Conservation (phyloP, 1,139 yeast genomes). For the Taphrina confusa region DNA sequence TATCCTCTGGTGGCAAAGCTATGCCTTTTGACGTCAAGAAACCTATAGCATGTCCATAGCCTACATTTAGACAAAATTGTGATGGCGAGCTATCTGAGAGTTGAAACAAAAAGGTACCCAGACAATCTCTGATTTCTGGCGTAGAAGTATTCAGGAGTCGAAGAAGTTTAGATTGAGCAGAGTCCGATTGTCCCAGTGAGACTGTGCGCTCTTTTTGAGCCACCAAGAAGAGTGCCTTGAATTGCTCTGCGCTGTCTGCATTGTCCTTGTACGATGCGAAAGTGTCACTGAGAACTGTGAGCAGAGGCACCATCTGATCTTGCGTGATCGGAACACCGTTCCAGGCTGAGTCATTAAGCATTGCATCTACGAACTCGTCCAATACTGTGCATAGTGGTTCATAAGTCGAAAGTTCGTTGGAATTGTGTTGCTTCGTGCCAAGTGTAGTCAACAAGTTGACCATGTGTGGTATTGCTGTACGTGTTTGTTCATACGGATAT, state of each 20-base stretch:
- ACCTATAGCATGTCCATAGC: conserved; percentile 45
- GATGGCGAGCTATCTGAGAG: conserved; percentile 35
- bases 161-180: conserved; percentile 37
- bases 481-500: not conserved
- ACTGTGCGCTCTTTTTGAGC: conserved; percentile 35
- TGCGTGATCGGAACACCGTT: not conserved
- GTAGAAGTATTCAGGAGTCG: conserved; percentile 31
- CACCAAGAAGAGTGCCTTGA: conserved; percentile 31
- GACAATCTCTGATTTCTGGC: conserved; percentile 32
- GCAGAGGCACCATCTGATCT: conserved; percentile 18
- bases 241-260: conserved; percentile 12
- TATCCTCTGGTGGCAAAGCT: conserved; percentile 39
- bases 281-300: conserved; percentile 23
- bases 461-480: not conserved
- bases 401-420: not conserved
- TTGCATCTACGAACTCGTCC: conserved; percentile 7
- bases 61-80: conserved; percentile 43
- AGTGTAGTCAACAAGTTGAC: not conserved
- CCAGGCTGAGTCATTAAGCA: not conserved
- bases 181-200: conserved; percentile 38
- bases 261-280: not conserved
- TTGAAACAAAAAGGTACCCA: conserved; percentile 38
- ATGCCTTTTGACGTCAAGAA: conserved; percentile 43
- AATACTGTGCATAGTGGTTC: conserved; percentile 1
- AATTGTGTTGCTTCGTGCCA: not conserved